A percentile compares a stretch with the other conserved stretches of the same genome.
These are phyloP conservation scores for Fraxinus albicans DNA, from an alignment of 305 asterid genomes.

Conservation along the genomic window DNA sequence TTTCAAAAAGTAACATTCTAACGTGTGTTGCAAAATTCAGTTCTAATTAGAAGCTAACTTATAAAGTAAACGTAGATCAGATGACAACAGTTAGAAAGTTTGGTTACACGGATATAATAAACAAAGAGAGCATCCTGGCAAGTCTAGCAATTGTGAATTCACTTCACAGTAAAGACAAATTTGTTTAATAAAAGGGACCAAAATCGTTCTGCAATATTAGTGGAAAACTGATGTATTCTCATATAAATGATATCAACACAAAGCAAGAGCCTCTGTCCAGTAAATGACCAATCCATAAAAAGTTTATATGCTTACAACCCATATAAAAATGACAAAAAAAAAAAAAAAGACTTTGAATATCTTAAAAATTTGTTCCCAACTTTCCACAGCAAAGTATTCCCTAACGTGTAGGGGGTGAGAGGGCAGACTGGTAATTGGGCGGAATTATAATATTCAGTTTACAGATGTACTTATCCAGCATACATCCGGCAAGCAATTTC, in stretches of 20 bases:
- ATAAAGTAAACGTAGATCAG: neutral
- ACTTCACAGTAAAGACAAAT: neutral
- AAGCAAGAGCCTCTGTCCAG: neutral
- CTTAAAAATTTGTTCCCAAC: neutral
- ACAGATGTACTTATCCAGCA: neutral
- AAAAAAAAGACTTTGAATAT: too few species aligned
- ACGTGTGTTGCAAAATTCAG: neutral
- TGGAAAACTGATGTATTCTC: neutral
- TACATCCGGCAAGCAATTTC: neutral
- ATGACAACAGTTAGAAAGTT: neutral
- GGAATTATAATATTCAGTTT: neutral
- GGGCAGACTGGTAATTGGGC: neutral
- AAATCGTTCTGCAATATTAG: neutral
- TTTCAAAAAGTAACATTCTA: neutral
- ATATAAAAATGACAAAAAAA: neutral
- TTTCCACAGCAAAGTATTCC: neutral
- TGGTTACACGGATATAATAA: neutral
- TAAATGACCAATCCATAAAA: neutral
- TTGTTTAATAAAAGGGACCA: neutral
- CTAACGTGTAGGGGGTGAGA: neutral
- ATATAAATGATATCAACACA: neutral
- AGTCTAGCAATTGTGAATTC: slow-evolving; percentile 1
- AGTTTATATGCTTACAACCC: neutral
- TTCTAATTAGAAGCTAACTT: neutral
- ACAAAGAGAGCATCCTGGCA: neutral